Percentiles rank a stretch among this genome's conserved stretches.
Evolutionary conservation across 2,329 filamentous ascomycete genomes (phyloP).

Genomic region (Helminthosporium solani): DNA sequence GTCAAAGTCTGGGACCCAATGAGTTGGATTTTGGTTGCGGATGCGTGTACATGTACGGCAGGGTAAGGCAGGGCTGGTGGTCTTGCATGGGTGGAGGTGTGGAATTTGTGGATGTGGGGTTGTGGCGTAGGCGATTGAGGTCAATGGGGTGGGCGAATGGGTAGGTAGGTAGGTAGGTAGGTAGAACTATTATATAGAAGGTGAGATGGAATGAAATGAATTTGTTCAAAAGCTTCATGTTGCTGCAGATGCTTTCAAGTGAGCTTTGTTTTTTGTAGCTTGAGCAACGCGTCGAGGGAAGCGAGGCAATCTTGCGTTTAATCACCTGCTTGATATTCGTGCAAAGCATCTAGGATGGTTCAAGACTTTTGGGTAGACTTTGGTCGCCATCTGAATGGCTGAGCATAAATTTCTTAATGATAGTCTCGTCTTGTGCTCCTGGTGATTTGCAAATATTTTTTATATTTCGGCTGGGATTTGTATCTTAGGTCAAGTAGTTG

Average conservation of each 20-base stretch:
- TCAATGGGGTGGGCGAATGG: too few species aligned
- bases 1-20: too few species aligned
- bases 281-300: not conserved
- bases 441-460: not conserved
- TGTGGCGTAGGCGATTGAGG: too few species aligned
- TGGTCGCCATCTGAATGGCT: not conserved
- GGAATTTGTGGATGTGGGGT: too few species aligned
- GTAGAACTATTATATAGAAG: too few species aligned
- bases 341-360: slow-evolving; percentile 31
- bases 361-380: slow-evolving; percentile 3
- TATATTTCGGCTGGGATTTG: not conserved
- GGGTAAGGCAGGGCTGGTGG: too few species aligned
- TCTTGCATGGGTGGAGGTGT: too few species aligned
- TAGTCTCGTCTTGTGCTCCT: not conserved
- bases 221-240: too few species aligned
- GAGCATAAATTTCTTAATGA: not conserved
- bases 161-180: too few species aligned
- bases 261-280: not conserved
- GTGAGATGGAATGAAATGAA: too few species aligned
- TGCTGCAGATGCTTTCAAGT: not conserved
- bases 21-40: too few species aligned
- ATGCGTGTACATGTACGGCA: too few species aligned
- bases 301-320: not conserved
- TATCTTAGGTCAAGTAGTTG: slow-evolving; percentile 1
- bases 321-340: slow-evolving; percentile 17